These are phyloP conservation scores for Geranomyces michiganensis DNA, from an alignment of 192 early-diverging fungal genomes.

Conservation along the genomic window DNA sequence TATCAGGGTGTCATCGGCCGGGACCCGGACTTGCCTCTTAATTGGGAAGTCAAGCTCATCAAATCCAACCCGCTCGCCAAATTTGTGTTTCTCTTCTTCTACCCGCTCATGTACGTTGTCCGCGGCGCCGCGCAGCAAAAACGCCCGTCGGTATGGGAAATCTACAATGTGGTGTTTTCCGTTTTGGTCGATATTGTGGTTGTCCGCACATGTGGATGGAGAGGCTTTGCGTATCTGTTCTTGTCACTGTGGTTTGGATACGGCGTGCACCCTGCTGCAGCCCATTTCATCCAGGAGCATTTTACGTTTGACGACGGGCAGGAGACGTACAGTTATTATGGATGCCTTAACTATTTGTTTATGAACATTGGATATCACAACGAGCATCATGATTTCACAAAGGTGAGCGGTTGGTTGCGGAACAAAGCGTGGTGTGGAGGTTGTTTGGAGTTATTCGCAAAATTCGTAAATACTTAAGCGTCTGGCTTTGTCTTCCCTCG, in stretches of 20 bases:
- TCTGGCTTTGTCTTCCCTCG: not conserved
- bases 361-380: slow-evolving; percentile 98
- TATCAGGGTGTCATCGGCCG: slow-evolving; percentile 92
- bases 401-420: slow-evolving; percentile 12
- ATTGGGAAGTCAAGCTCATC: slow-evolving; percentile 79
- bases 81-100: slow-evolving; percentile 62
- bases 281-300: slow-evolving; percentile 97
- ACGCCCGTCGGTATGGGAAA: slow-evolving; percentile 46
- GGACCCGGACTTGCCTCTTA: slow-evolving; percentile 91
- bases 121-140: slow-evolving; percentile 61
- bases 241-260: slow-evolving; percentile 67
- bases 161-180: slow-evolving; percentile 46
- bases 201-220: slow-evolving; percentile 42
- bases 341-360: slow-evolving; percentile 79
- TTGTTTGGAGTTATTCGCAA: too few relatives aligned
- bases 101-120: slow-evolving; percentile 84
- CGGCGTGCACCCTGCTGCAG: slow-evolving; percentile 88
- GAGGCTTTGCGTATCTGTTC: slow-evolving; percentile 50
- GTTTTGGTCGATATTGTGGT: slow-evolving; percentile 39
- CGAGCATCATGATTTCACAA: slow-evolving; percentile 97
- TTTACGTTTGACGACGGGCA: slow-evolving; percentile 91
- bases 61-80: slow-evolving; percentile 30
- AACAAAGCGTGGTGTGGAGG: too few relatives aligned
- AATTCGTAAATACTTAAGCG: too few relatives aligned
- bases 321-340: slow-evolving; percentile 98